Conservation (phyloP, 192 early-diverging fungal species). For the Entomortierella parvispora region DNA sequence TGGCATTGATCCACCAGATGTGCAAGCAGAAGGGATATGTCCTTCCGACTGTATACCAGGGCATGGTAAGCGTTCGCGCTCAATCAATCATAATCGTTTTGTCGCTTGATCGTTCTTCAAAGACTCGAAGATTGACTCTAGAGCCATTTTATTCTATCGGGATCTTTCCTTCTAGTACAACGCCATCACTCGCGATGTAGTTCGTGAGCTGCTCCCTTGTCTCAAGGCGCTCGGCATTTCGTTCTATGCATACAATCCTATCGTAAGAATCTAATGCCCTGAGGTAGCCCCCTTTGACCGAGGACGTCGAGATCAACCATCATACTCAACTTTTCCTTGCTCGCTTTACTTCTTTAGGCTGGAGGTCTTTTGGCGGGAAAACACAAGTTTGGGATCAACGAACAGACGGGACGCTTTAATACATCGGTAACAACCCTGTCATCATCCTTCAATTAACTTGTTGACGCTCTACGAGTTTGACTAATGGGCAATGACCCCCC, state of each 20-base stretch:
- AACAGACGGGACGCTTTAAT: neutral
- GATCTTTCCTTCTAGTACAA: too few species aligned
- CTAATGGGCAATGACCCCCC: too few species aligned
- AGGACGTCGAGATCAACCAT: too few species aligned
- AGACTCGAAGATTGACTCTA: too few species aligned
- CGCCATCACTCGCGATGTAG: slow-evolving; percentile 43
- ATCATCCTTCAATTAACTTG: too few species aligned
- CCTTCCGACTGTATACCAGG: slow-evolving; percentile 33
- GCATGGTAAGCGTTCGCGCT: slow-evolving; percentile 26
- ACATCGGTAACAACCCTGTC: neutral
- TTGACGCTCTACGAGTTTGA: too few species aligned
- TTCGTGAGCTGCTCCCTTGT: slow-evolving; percentile 64
- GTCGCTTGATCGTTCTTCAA: too few species aligned
- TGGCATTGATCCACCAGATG: slow-evolving; percentile 19
- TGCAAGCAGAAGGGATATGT: slow-evolving; percentile 30
- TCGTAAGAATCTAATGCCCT: slow-evolving; percentile 24
- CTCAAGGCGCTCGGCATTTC: slow-evolving; percentile 58
- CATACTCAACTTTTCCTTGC: too few species aligned
- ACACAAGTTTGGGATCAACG: neutral
- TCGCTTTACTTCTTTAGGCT: neutral
- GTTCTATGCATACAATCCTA: slow-evolving; percentile 72
- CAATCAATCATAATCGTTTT: too few species aligned
- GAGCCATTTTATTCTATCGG: too few species aligned
- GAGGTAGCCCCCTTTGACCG: too few species aligned
- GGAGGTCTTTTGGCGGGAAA: neutral